Evolutionary conservation across 2,329 filamentous ascomycete genomes (phyloP).

Genomic region (Pochonia chlamydosporia): DNA sequence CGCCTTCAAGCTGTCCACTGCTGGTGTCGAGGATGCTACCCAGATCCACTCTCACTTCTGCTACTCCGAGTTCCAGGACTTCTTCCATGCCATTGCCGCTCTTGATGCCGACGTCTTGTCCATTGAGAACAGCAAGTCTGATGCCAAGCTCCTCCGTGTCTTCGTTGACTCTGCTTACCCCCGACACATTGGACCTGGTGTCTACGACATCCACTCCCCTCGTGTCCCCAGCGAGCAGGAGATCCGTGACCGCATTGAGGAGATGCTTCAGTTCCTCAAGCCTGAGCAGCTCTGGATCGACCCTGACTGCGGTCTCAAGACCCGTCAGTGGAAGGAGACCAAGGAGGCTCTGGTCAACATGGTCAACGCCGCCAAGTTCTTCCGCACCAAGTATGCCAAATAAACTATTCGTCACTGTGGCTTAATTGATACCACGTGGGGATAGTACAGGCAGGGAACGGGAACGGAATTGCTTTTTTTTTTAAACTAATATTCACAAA

Average conservation of each 20-base stretch:
- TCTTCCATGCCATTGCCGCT: conserved; percentile 99
- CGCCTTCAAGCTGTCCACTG: conserved; percentile 93
- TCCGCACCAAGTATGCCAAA: conserved; percentile 82
- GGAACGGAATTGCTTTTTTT: conserved; percentile 20
- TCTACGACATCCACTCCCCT: conserved; percentile 99
- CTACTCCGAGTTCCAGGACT: conserved; percentile 99
- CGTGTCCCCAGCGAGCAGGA: conserved; percentile 96
- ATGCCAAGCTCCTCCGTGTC: conserved; percentile 97
- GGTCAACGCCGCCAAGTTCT: conserved; percentile 97
- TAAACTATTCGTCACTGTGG: conserved; percentile 28
- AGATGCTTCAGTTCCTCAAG: conserved; percentile 97
- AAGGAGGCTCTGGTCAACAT: conserved; percentile 94
- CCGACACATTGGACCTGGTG: conserved; percentile 96
- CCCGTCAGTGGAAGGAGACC: conserved; percentile 96
- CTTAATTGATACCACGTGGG: conserved; percentile 12
- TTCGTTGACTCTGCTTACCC: conserved; percentile 97
- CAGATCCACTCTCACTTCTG: conserved; percentile 99
- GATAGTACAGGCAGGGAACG: conserved; percentile 11
- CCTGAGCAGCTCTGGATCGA: conserved; percentile 99
- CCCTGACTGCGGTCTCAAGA: conserved; percentile 99
- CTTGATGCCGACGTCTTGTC: conserved; percentile 97
- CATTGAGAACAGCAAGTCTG: conserved; percentile 99
- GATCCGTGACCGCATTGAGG: conserved; percentile 94
- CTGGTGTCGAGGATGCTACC: conserved; percentile 88
- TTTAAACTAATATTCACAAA: conserved; percentile 21